phyloP scores from a whole-genome alignment of 352 stramenopile genomes.

The Phytophthora hybrid region DNA sequence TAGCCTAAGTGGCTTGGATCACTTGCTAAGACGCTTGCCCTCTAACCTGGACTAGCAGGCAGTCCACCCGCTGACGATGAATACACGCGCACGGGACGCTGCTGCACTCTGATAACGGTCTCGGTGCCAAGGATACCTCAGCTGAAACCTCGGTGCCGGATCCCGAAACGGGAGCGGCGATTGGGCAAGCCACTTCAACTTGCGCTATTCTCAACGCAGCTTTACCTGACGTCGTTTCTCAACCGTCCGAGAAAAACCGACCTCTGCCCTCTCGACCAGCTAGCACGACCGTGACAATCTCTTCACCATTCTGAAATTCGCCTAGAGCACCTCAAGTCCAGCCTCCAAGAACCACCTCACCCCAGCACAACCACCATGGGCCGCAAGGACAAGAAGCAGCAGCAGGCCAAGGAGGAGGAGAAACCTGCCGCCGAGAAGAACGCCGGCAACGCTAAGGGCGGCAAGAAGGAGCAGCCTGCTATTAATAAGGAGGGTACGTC shows the following conservation, averaged over 20 bases:
- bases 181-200: slow-evolving; percentile 3
- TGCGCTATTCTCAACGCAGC: background rate
- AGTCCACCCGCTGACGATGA: background rate
- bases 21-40: background rate
- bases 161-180: background rate
- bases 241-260: background rate
- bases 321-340: slow-evolving; percentile 20
- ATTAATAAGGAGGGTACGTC: slow-evolving; percentile 23
- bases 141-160: background rate
- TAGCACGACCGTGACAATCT: background rate
- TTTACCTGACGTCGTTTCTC: background rate
- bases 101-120: background rate
- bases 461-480: slow-evolving; percentile 29
- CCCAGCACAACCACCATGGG: slow-evolving; percentile 27
- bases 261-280: too few relatives aligned
- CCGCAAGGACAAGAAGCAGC: slow-evolving; percentile 44
- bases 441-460: slow-evolving; percentile 24
- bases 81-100: background rate
- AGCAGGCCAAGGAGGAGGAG: slow-evolving; percentile 21
- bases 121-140: slow-evolving; percentile 1
- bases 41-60: too few relatives aligned
- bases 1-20: background rate
- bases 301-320: slow-evolving; percentile 21
- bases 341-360: slow-evolving; percentile 1
- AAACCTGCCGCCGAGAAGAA: slow-evolving; percentile 33